Conservation (phyloP, 768 basidiomycete species). For the Mycena polygramma region DNA sequence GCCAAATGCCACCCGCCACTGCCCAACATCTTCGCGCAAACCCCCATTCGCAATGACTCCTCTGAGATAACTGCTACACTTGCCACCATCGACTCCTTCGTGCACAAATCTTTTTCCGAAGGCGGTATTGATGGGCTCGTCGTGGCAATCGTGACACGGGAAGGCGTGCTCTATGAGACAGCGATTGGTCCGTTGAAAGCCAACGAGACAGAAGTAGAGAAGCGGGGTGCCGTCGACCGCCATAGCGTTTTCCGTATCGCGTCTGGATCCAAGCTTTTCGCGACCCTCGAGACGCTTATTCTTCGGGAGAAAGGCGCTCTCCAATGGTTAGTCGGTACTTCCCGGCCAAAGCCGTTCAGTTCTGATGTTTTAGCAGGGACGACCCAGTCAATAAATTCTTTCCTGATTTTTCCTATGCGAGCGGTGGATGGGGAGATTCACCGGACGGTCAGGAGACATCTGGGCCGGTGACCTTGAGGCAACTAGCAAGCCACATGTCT, state of each 20-base stretch:
- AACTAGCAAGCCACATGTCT: constrained; percentile 45
- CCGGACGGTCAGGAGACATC: neutral
- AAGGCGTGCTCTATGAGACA: constrained; percentile 40
- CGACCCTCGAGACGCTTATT: constrained; percentile 41
- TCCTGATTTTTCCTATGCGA: constrained; percentile 38
- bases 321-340: constrained; percentile 34
- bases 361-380: constrained; percentile 36
- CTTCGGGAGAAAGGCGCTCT: constrained; percentile 42
- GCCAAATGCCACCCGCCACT: constrained; percentile 28
- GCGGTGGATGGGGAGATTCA: constrained; percentile 20
- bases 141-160: constrained; percentile 42
- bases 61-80: constrained; percentile 18
- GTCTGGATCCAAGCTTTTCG: constrained; percentile 45
- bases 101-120: constrained; percentile 11
- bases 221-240: constrained; percentile 24
- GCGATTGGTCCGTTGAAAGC: constrained; percentile 40
- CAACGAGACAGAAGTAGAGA: constrained; percentile 40
- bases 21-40: constrained; percentile 27
- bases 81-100: constrained; percentile 21
- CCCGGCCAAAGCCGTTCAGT: no score
- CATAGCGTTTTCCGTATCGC: constrained; percentile 43
- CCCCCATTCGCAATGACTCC: constrained; percentile 20
- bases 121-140: constrained; percentile 44
- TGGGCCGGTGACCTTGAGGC: constrained; percentile 40
- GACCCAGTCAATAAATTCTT: constrained; percentile 43